Percentiles rank a stretch among this genome's conserved stretches.
Conservation (phyloP, 805 yeast species). For the Zygosaccharomyces kombuchaensis region DNA sequence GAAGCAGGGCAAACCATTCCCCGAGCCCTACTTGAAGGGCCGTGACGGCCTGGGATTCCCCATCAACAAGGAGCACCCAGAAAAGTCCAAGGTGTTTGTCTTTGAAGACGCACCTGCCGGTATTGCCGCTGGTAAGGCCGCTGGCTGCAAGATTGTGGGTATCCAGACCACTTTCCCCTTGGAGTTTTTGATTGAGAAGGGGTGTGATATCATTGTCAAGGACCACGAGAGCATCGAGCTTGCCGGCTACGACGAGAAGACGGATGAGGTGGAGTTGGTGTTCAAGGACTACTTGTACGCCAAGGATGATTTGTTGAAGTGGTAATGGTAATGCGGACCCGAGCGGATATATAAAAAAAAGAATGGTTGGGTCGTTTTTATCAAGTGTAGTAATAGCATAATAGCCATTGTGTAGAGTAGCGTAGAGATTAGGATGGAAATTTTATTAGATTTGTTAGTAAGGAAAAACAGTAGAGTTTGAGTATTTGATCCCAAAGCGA, state of each 20-base stretch:
- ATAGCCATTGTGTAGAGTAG: not conserved
- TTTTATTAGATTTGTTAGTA: too few relatives aligned
- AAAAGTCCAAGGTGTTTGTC: constrained; percentile 48
- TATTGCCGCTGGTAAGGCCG: constrained; percentile 73
- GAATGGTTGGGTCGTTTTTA: too few relatives aligned
- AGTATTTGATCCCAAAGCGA: too few relatives aligned
- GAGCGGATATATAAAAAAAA: too few relatives aligned
- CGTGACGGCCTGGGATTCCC: constrained; percentile 39
- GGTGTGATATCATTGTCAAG: constrained; percentile 78
- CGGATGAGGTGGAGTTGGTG: constrained; percentile 37
- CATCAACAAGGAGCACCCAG: constrained; percentile 35
- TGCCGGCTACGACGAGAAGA: constrained; percentile 46
- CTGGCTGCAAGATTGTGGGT: constrained; percentile 80
- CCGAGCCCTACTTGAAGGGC: constrained; percentile 72
- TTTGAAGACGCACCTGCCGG: constrained; percentile 93
- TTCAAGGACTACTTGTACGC: constrained; percentile 39
- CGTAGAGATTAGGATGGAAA: too few relatives aligned
- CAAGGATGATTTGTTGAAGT: constrained; percentile 35
- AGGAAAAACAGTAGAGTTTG: too few relatives aligned
- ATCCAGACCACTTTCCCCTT: constrained; percentile 76
- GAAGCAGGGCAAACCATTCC: constrained; percentile 77
- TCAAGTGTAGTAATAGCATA: not conserved
- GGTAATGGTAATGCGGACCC: too few relatives aligned
- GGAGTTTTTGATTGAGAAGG: constrained; percentile 63
- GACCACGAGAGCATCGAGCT: constrained; percentile 63